Evolutionary conservation across 768 basidiomycete genomes (phyloP).

Genomic region (Tylopilus vinaceipallidus): DNA sequence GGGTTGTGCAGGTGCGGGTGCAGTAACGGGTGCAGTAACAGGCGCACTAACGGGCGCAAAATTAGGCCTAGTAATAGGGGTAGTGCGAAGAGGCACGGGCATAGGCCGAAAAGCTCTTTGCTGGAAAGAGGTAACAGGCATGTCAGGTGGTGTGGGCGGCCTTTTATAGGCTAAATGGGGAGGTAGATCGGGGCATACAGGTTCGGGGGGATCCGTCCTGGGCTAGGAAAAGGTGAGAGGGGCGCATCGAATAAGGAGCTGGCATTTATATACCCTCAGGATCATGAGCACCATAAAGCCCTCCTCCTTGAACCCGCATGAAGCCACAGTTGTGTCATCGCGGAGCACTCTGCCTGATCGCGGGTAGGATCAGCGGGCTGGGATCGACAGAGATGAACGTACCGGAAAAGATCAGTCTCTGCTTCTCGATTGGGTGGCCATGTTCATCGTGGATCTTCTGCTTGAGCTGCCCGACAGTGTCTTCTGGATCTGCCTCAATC

Average conservation of each 20-base stretch:
- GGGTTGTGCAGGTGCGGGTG: conserved; percentile 22
- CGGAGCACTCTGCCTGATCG: conserved; percentile 81
- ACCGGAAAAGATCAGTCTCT: conserved; percentile 98
- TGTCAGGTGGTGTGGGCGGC: conserved; percentile 18
- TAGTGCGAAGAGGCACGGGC: no score
- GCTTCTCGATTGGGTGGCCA: conserved; percentile 66
- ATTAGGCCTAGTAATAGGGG: no score
- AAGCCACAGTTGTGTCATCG: conserved; percentile 85
- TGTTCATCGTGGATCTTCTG: conserved; percentile 76
- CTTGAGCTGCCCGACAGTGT: conserved; percentile 81
- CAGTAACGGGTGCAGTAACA: not conserved
- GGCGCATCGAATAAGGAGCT: conserved; percentile 8
- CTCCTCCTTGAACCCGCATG: conserved; percentile 94
- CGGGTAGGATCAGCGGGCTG: not conserved
- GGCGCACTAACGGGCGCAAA: no score
- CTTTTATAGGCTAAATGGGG: conserved; percentile 21
- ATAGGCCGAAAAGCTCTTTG: no score
- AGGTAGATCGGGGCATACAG: no score
- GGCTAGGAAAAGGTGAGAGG: conserved; percentile 39
- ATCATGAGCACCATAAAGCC: conserved; percentile 99
- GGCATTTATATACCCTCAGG: conserved; percentile 67
- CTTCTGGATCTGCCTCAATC: conserved; percentile 74
- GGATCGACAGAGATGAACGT: conserved; percentile 19
- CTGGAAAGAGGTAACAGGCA: conserved; percentile 21
- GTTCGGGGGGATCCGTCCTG: conserved; percentile 40